phyloP scores from a whole-genome alignment of 176 grass and related monocot genomes.

The Pharus latifolius region DNA sequence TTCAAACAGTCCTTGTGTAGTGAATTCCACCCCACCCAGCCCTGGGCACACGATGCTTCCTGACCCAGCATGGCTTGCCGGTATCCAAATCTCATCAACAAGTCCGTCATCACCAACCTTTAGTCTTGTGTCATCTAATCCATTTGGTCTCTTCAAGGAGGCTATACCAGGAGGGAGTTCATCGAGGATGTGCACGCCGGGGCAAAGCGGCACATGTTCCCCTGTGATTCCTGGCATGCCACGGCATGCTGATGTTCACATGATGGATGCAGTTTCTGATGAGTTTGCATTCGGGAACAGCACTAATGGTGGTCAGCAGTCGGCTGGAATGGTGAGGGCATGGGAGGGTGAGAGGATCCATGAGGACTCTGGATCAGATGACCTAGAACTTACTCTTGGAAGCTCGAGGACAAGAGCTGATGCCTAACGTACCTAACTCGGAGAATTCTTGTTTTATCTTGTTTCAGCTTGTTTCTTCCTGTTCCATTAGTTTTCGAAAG shows the following conservation, averaged over 20 bases:
- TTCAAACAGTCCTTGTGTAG: slow-evolving; percentile 43
- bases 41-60: slow-evolving; percentile 24
- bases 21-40: slow-evolving; percentile 67
- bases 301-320: slow-evolving; percentile 21
- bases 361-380: slow-evolving; percentile 69
- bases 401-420: slow-evolving; percentile 33
- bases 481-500: slow-evolving; percentile 28
- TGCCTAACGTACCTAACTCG: slow-evolving; percentile 19
- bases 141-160: slow-evolving; percentile 61
- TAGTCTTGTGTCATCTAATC: slow-evolving; percentile 72
- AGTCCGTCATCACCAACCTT: slow-evolving; percentile 67
- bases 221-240: slow-evolving; percentile 33
- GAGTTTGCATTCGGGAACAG: slow-evolving; percentile 89
- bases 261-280: slow-evolving; percentile 41
- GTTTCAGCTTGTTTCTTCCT: not conserved
- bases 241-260: slow-evolving; percentile 31
- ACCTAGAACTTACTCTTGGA: slow-evolving; percentile 84
- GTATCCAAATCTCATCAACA: slow-evolving; percentile 55
- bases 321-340: slow-evolving; percentile 40
- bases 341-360: slow-evolving; percentile 97
- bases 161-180: slow-evolving; percentile 2
- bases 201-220: slow-evolving; percentile 81
- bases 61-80: slow-evolving; percentile 66
- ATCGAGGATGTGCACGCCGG: slow-evolving; percentile 59
- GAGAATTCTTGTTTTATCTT: slow-evolving; percentile 1